Percentiles rank a stretch among this genome's conserved stretches.
Evolutionary conservation across 192 early-diverging fungal species (phyloP).

Genomic region (Backusella morwellensis): DNA sequence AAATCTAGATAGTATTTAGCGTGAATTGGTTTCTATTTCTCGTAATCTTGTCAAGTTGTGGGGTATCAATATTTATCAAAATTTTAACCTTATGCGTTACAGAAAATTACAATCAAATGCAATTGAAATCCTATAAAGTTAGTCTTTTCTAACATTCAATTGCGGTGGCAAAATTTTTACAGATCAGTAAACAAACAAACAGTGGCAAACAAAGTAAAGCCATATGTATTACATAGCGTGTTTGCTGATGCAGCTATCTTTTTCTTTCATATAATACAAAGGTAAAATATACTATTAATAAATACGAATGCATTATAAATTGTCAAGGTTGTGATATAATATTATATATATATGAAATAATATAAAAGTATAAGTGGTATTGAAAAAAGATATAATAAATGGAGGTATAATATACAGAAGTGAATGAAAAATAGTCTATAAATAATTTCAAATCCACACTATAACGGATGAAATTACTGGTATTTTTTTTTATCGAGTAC

Average conservation of each 20-base stretch:
- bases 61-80: neutral
- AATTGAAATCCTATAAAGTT: neutral
- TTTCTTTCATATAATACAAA: too few relatives aligned
- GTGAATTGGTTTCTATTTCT: neutral
- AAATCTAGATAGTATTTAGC: neutral
- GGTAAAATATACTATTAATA: too few relatives aligned
- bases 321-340: too few relatives aligned
- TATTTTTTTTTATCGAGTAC: constrained; percentile 8
- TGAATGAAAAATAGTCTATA: neutral
- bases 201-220: neutral
- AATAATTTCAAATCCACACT: neutral
- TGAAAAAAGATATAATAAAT: neutral
- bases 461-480: neutral
- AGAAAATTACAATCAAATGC: neutral
- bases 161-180: neutral
- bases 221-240: too few relatives aligned
- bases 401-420: neutral
- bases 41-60: neutral
- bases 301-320: too few relatives aligned
- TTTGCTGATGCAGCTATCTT: too few relatives aligned
- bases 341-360: neutral
- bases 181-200: neutral
- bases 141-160: neutral
- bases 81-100: neutral
- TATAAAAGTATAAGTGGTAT: neutral